These are phyloP conservation scores for Vitis labrusca DNA, from an alignment of 164 flowering plant genomes.

Conservation along the genomic window DNA sequence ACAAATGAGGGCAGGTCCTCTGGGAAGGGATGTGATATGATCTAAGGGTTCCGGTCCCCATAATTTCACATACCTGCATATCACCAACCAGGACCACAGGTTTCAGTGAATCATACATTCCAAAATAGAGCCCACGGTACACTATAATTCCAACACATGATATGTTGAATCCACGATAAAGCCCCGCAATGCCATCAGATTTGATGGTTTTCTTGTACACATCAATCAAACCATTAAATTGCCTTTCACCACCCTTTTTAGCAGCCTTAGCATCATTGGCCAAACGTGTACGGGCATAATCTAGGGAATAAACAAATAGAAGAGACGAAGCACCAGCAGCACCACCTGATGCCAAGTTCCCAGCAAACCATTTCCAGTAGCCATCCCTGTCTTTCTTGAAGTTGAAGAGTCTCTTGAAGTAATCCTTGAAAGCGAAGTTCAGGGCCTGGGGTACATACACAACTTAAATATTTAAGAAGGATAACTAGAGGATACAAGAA, in stretches of 20 bases:
- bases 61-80: conserved; percentile 33
- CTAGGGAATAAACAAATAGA: conserved; percentile 55
- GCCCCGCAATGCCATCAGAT: conserved; percentile 59
- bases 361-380: conserved; percentile 59
- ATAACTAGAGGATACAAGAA: background rate
- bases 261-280: conserved; percentile 66
- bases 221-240: conserved; percentile 61
- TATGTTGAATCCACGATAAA: conserved; percentile 59
- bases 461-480: background rate
- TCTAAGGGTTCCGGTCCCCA: background rate
- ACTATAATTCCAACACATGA: conserved; percentile 61
- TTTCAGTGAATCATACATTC: conserved; percentile 63
- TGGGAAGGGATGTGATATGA: too few species aligned
- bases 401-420: conserved; percentile 51
- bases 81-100: conserved; percentile 48
- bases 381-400: conserved; percentile 55
- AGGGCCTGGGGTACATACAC: conserved; percentile 31
- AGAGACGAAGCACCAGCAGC: conserved; percentile 64
- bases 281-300: conserved; percentile 61
- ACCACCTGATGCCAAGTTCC: conserved; percentile 68
- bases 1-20: too few species aligned
- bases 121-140: conserved; percentile 65
- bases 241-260: conserved; percentile 57
- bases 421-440: conserved; percentile 55
- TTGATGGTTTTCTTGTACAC: conserved; percentile 58